Evolutionary conservation across 108 stramenopile species (phyloP).

Genomic region (Skeletonema tropicum): DNA sequence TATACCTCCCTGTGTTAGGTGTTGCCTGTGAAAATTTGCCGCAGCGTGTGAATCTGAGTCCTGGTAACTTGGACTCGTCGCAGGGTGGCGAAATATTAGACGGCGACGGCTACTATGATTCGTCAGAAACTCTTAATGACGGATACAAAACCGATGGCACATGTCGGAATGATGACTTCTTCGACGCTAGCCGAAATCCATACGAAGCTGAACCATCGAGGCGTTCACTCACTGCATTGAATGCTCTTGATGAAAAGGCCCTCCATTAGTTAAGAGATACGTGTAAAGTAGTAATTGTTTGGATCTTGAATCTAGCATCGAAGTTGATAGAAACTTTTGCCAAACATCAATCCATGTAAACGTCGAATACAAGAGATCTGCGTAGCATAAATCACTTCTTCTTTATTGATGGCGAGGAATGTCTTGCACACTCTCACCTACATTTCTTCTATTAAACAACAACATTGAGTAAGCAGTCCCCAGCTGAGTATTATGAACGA

Average conservation of each 20-base stretch:
- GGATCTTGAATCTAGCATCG: background rate
- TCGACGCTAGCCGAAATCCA: conserved; percentile 11
- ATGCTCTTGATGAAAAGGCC: conserved; percentile 36
- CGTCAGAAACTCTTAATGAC: conserved; percentile 1
- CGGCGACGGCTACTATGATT: conserved; percentile 31
- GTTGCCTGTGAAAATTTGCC: conserved; percentile 90
- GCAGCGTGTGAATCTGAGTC: conserved; percentile 63
- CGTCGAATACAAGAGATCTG: background rate
- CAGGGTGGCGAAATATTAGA: conserved; percentile 9
- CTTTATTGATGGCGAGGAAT: background rate
- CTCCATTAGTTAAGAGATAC: background rate
- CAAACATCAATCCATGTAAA: background rate
- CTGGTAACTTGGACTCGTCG: conserved; percentile 75
- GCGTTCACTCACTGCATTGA: conserved; percentile 15
- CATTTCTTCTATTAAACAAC: background rate
- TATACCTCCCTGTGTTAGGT: conserved; percentile 90
- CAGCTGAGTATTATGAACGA: background rate
- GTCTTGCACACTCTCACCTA: background rate
- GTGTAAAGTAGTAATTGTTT: background rate
- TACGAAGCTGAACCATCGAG: conserved; percentile 6
- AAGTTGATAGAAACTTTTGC: too few species aligned
- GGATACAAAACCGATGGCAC: conserved; percentile 29
- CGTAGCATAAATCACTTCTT: background rate
- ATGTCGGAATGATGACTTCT: conserved; percentile 40
- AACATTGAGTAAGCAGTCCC: background rate